Conservation (phyloP, 441 rosid genomes). For the Omphalea diandra region DNA sequence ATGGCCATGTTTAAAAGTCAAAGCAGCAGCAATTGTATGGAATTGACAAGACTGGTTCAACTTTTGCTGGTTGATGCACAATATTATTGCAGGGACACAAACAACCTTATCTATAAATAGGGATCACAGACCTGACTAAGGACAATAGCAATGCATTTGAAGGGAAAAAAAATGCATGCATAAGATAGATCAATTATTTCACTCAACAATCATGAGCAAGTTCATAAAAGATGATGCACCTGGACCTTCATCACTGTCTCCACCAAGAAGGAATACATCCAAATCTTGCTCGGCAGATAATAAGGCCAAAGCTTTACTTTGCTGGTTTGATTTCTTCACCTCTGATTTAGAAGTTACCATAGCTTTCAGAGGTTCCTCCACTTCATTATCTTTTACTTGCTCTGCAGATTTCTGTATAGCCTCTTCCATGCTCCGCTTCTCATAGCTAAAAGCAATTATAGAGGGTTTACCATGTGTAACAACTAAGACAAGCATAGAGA, state of each 20-base stretch:
- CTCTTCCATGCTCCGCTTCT: constrained; percentile 47
- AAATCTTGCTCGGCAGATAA: constrained; percentile 51
- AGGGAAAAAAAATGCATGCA: background rate
- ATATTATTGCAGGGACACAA: background rate
- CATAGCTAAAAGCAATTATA: constrained; percentile 39
- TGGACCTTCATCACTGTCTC: constrained; percentile 58
- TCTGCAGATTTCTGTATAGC: constrained; percentile 32
- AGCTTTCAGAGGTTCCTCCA: constrained; percentile 27
- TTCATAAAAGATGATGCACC: constrained; percentile 31
- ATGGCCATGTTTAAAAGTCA: background rate
- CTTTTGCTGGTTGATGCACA: background rate
- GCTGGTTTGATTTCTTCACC: constrained; percentile 29
- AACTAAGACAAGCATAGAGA: background rate
- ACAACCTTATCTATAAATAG: background rate
- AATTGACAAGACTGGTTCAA: background rate
- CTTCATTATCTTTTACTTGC: constrained; percentile 29
- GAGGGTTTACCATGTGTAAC: constrained; percentile 1
- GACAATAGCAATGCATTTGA: background rate
- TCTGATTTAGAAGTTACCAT: constrained; percentile 29
- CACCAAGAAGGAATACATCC: constrained; percentile 66
- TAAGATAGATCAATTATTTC: background rate
- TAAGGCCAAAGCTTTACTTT: constrained; percentile 35
- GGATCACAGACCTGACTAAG: background rate
- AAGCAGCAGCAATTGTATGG: background rate
- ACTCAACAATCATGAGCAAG: background rate